These are phyloP conservation scores for Casuarina glauca DNA, from an alignment of 306 rosid genomes.

Conservation along the genomic window DNA sequence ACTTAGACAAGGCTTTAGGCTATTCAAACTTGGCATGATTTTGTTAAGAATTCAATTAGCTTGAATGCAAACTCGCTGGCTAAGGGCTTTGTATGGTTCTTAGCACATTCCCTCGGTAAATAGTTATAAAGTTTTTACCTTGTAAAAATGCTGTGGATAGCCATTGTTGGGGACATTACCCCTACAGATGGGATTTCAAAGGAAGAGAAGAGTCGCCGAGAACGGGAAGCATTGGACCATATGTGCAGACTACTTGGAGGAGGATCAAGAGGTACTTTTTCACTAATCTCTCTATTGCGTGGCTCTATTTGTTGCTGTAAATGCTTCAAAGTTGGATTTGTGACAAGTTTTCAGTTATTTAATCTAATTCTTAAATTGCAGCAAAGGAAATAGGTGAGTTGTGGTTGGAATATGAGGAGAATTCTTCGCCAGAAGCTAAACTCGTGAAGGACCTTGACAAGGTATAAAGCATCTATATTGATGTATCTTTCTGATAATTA, in stretches of 20 bases:
- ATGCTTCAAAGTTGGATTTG: neutral
- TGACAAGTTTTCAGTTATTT: slow-evolving; percentile 14
- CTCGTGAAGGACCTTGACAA: slow-evolving; percentile 92
- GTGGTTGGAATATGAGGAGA: slow-evolving; percentile 85
- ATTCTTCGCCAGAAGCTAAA: slow-evolving; percentile 83
- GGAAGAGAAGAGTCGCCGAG: slow-evolving; percentile 67
- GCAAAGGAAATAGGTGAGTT: slow-evolving; percentile 77
- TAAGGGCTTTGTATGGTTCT: neutral
- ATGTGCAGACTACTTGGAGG: slow-evolving; percentile 96
- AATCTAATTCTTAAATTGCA: slow-evolving; percentile 32
- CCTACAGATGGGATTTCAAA: slow-evolving; percentile 83
- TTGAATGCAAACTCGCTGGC: neutral
- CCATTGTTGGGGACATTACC: slow-evolving; percentile 93
- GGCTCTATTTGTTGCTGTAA: neutral
- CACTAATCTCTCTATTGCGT: neutral
- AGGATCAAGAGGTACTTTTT: slow-evolving; percentile 65
- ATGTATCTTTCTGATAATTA: slow-evolving; percentile 24
- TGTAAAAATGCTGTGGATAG: slow-evolving; percentile 35
- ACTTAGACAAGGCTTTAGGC: too few relatives aligned
- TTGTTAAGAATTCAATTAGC: neutral
- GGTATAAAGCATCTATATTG: slow-evolving; percentile 32
- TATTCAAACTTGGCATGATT: neutral
- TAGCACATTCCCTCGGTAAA: neutral
- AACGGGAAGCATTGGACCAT: slow-evolving; percentile 74
- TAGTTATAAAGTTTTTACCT: neutral